Base-by-base conservation (phyloP, 306 rosid genomes). In the Prosopis cineraria region DNA sequence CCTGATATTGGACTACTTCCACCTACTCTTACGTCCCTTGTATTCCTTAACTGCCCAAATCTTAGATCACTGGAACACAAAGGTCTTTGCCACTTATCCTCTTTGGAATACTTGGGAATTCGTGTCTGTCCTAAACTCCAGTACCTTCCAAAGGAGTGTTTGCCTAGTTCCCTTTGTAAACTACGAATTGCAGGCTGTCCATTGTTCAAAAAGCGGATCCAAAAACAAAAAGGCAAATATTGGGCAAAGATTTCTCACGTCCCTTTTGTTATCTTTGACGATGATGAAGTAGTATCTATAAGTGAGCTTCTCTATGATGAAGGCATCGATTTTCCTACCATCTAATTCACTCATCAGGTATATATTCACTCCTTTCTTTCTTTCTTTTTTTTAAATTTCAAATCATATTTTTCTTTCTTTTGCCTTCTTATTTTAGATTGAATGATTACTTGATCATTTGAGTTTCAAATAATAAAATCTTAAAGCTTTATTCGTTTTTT, bases 1-100 rank as follows among this genome's bases (percentile, higher is more conserved):
- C 77, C 68, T 22, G 40, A 73, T 14, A 6, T 25, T 22, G 77
- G 67, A 37, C 11, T 72, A 29, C 29, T 72, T 19, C 65, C 76
- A 33, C n/a, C 76, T 2, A 20, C 37, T 24, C 68, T 73, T 10
- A 1, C 0, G 16, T 0, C 4, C 40, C 68, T 73, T 37, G 0
- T 0, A 7, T 0, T 72, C 6, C 5, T 0, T 1, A 3, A 16
- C 1, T 72, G 77, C 19, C 29, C 52, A 72, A 72, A 55, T 36
- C 50, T 72, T 22, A 53, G 1, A 37, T 12, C 7, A 0, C 11
- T 55, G 65, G 17, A 52, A 16, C n/a, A 37, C 25, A 36, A 11
- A 25, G 76, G 76, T 53, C 65, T 72, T 36, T 13, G 55, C 22
- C 36, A 72, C 11, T 62, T 67, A 17, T 10, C 40, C 22, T 17